Conservation (phyloP, 805 yeast species). For the Barnettozyma salicaria region DNA sequence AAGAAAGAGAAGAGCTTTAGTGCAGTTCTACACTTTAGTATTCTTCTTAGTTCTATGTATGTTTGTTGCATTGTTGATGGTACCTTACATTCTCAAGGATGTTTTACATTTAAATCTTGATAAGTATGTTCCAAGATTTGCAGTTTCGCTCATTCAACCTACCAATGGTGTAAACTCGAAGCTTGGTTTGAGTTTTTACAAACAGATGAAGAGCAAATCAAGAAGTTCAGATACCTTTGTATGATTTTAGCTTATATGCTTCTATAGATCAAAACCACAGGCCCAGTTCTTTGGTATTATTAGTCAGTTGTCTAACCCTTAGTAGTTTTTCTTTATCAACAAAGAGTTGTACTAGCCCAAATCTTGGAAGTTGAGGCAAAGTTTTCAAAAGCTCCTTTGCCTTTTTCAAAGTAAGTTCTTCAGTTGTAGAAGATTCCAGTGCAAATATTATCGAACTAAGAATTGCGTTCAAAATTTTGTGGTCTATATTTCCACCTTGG, state of each 20-base stretch:
- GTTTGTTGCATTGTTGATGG: conserved; percentile 31
- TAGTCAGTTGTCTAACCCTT: conserved; percentile 1
- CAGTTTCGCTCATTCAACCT: conserved; percentile 38
- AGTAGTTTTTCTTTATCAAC: conserved; percentile 11
- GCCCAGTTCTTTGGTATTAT: conserved; percentile 1
- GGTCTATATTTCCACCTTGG: conserved; percentile 41
- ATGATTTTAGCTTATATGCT: not conserved
- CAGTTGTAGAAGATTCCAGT: not conserved
- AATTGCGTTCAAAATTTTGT: conserved; percentile 41
- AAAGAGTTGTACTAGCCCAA: conserved; percentile 17
- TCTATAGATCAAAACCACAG: conserved; percentile 1
- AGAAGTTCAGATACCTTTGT: conserved; percentile 2
- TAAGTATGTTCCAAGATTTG: conserved; percentile 35
- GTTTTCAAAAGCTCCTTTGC: conserved; percentile 10
- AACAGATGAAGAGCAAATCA: conserved; percentile 9
- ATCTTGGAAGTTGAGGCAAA: conserved; percentile 19
- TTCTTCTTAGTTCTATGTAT: conserved; percentile 29
- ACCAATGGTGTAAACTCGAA: conserved; percentile 21
- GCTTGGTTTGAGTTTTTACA: conserved; percentile 20
- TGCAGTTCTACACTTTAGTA: conserved; percentile 30
- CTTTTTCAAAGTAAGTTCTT: not conserved
- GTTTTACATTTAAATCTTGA: conserved; percentile 35
- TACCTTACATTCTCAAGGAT: conserved; percentile 35
- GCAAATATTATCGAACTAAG: conserved; percentile 33
- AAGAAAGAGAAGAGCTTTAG: conserved; percentile 32